phyloP scores from a whole-genome alignment of 768 basidiomycete species.

The Sporobolomyces phaffii region DNA sequence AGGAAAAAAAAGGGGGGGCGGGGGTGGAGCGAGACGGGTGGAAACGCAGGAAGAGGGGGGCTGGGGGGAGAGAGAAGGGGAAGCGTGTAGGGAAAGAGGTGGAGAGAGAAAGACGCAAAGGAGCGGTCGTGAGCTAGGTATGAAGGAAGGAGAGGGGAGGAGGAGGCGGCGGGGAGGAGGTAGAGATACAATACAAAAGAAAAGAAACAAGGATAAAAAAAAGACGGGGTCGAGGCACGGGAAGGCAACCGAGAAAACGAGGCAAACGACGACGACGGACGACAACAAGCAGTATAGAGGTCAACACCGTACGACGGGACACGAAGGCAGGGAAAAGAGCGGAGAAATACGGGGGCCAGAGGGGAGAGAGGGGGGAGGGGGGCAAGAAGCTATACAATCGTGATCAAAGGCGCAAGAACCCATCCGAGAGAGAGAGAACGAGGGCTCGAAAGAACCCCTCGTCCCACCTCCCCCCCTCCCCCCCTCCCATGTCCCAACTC shows the following conservation, averaged over 20 bases:
- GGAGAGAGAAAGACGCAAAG: background rate
- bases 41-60: background rate
- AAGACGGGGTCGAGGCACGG: background rate
- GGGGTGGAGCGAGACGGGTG: background rate
- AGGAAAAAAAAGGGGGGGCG: background rate
- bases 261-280: background rate
- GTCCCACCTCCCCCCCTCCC: no score
- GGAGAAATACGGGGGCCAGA: background rate
- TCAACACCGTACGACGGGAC: background rate
- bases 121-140: no score
- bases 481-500: no score
- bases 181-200: background rate
- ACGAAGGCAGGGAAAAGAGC: background rate
- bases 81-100: background rate
- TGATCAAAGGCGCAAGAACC: no score
- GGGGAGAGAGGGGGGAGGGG: background rate
- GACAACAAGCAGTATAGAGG: no score
- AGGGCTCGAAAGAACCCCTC: no score
- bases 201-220: background rate
- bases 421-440: no score
- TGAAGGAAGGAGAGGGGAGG: background rate
- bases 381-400: no score
- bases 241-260: background rate
- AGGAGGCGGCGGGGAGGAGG: background rate
- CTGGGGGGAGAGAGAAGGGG: background rate